Conservation (phyloP, 345 rosid genomes). For the Lenwebbia sp. region DNA sequence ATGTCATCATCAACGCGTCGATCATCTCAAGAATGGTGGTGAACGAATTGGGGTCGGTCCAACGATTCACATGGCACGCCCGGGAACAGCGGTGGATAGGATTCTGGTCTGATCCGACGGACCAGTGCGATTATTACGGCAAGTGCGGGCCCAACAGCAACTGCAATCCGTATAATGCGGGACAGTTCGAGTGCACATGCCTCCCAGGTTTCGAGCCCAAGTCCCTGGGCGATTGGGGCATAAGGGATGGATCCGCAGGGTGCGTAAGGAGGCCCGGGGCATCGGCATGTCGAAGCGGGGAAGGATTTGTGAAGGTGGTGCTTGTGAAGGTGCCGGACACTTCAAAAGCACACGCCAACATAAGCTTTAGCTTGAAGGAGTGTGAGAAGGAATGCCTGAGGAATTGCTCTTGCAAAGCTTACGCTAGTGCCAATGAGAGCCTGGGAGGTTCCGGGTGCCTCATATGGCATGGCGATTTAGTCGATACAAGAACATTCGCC, state of each 20-base stretch:
- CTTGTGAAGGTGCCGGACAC: conserved; percentile 48
- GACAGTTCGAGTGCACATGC: conserved; percentile 37
- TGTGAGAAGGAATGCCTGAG: conserved; percentile 32
- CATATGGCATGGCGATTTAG: conserved; percentile 35
- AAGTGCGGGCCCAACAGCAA: conserved; percentile 42
- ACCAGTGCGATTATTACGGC: conserved; percentile 47
- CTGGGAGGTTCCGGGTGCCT: conserved; percentile 50
- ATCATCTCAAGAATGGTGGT: conserved; percentile 38
- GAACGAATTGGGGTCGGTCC: conserved; percentile 35
- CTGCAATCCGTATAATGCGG: conserved; percentile 5
- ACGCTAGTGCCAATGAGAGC: too few relatives aligned
- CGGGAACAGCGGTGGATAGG: conserved; percentile 28
- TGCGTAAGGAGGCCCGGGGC: conserved; percentile 23
- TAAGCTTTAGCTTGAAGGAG: conserved; percentile 22
- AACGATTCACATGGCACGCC: conserved; percentile 40
- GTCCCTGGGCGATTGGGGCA: conserved; percentile 25
- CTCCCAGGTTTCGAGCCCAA: conserved; percentile 62
- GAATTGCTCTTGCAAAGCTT: conserved; percentile 54
- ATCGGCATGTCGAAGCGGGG: conserved; percentile 16
- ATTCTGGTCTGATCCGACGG: conserved; percentile 38
- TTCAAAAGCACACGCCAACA: conserved; percentile 14
- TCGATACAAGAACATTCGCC: conserved; percentile 34
- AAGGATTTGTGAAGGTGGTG: conserved; percentile 40
- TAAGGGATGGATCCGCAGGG: conserved; percentile 40
- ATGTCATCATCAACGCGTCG: conserved; percentile 11